A percentile compares a stretch with the other conserved stretches of the same genome.
Conservation (phyloP, 2,329 filamentous ascomycete genomes). For the Fusarium brevicatenulatum region DNA sequence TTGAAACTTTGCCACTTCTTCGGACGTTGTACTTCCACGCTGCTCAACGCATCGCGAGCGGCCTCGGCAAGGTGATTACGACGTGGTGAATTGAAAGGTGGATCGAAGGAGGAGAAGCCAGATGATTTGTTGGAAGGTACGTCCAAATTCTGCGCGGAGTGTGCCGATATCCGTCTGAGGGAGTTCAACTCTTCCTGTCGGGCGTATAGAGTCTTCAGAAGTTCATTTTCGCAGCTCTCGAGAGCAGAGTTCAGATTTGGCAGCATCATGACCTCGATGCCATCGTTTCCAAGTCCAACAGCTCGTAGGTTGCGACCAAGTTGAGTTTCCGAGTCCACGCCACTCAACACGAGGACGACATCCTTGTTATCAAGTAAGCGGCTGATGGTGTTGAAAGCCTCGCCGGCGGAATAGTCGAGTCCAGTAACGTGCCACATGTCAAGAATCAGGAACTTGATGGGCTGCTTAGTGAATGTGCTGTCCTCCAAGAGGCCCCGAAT, state of each 20-base stretch:
- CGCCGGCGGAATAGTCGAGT: constrained; percentile 94
- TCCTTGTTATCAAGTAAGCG: constrained; percentile 80
- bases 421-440: constrained; percentile 91
- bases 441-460: constrained; percentile 89
- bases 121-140: constrained; percentile 55
- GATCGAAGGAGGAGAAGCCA: constrained; percentile 49
- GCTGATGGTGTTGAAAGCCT: constrained; percentile 93
- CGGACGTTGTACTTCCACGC: constrained; percentile 67
- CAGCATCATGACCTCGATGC: constrained; percentile 80
- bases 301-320: constrained; percentile 83
- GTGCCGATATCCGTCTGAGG: constrained; percentile 55
- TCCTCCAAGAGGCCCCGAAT: constrained; percentile 86
- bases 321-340: constrained; percentile 78
- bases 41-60: constrained; percentile 78
- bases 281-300: constrained; percentile 81
- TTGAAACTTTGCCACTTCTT: constrained; percentile 86
- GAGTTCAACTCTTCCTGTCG: constrained; percentile 70
- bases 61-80: constrained; percentile 80
- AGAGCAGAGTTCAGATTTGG: constrained; percentile 92
- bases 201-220: constrained; percentile 82
- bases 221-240: constrained; percentile 93
- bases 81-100: constrained; percentile 79
- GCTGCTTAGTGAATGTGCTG: constrained; percentile 77
- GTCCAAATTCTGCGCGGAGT: constrained; percentile 58
- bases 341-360: constrained; percentile 84